Percentiles rank a stretch among this genome's conserved stretches.
These are phyloP conservation scores for Aaosphaeria pasadenensis DNA, from an alignment of 2,329 filamentous ascomycete species.

Conservation along the genomic window DNA sequence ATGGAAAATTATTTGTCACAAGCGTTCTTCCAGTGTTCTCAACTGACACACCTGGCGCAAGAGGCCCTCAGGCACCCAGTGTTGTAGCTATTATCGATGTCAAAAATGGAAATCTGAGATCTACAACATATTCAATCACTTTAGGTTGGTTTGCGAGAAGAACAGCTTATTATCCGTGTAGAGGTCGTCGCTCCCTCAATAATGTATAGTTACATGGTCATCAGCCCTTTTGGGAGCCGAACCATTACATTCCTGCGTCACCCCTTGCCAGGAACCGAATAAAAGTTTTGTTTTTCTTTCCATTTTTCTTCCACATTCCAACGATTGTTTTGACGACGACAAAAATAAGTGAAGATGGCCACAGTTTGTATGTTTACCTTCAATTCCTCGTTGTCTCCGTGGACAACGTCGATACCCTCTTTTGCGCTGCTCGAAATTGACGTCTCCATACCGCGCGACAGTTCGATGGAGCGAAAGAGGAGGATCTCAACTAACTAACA, in stretches of 20 bases:
- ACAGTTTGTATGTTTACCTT: conserved; percentile 23
- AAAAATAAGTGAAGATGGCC: conserved; percentile 21
- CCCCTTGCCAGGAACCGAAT: conserved; percentile 17
- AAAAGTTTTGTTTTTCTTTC: conserved; percentile 20
- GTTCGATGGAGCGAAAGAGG: conserved; percentile 15
- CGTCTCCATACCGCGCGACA: neutral
- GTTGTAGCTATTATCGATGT: too few species aligned
- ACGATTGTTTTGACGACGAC: conserved; percentile 29
- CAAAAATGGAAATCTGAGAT: too few species aligned
- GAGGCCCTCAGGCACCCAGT: too few species aligned
- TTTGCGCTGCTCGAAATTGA: too few species aligned
- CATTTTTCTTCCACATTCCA: conserved; percentile 37
- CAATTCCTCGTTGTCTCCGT: neutral
- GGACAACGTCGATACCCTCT: neutral
- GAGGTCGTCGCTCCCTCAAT: too few species aligned
- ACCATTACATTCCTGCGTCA: conserved; percentile 19
- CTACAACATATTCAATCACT: too few species aligned
- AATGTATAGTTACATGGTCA: too few species aligned
- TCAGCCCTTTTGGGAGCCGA: neutral
- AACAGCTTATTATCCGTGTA: too few species aligned
- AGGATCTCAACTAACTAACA: neutral
- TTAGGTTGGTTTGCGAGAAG: too few species aligned
- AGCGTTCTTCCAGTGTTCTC: too few species aligned
- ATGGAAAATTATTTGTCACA: too few species aligned
- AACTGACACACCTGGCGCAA: too few species aligned